phyloP scores from a whole-genome alignment of 306 rosid species.

The Rubus parviflorus region DNA sequence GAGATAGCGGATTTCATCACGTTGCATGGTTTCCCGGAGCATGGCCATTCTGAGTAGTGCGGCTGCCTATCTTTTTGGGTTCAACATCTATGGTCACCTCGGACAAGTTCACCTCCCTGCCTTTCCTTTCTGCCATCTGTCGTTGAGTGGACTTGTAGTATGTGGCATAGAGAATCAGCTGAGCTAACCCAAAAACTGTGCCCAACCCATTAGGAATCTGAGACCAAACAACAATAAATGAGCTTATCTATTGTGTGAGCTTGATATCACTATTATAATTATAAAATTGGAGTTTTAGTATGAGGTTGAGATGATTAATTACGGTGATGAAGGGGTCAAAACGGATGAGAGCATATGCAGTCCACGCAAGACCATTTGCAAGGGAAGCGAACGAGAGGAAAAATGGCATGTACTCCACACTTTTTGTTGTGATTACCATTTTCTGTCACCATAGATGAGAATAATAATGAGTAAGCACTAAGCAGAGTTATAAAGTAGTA shows the following conservation, averaged over 20 bases:
- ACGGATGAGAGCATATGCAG: constrained; percentile 67
- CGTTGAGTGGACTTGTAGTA: constrained; percentile 71
- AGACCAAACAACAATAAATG: not conserved
- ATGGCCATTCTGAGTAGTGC: not conserved
- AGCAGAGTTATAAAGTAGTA: no score
- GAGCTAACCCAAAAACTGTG: constrained; percentile 47
- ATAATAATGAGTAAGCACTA: no score
- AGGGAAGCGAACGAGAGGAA: constrained; percentile 64
- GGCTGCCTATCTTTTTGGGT: constrained; percentile 1
- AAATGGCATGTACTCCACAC: constrained; percentile 90
- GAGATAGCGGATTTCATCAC: not conserved
- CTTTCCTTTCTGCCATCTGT: constrained; percentile 55
- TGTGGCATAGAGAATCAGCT: constrained; percentile 72
- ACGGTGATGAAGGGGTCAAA: constrained; percentile 76
- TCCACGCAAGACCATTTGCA: constrained; percentile 79
- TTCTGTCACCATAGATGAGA: constrained; percentile 47
- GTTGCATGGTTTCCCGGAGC: not conserved
- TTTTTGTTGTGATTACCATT: constrained; percentile 77
- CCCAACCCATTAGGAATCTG: constrained; percentile 92
- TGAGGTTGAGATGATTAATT: constrained; percentile 6
- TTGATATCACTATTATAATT: not conserved
- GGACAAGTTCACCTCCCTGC: constrained; percentile 13
- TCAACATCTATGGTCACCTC: constrained; percentile 7
- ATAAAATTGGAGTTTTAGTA: not conserved
- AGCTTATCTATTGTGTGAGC: not conserved